phyloP scores from a whole-genome alignment of 495 filamentous ascomycete species.

The Lophium mytilinum region DNA sequence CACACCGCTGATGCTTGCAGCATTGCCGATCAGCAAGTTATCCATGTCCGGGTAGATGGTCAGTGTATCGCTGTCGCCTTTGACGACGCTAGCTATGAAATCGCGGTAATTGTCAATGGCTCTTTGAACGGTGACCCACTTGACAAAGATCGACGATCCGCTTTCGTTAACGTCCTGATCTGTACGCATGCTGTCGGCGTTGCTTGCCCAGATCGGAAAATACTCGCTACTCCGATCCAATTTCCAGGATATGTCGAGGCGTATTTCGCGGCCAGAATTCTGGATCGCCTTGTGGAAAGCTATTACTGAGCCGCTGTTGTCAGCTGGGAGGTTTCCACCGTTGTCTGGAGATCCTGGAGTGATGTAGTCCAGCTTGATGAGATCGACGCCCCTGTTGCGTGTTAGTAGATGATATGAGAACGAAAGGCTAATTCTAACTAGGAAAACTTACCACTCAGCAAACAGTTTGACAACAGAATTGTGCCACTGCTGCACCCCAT shows the following conservation, averaged over 20 bases:
- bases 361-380: conserved; percentile 23
- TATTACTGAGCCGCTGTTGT: conserved; percentile 20
- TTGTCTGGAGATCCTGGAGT: conserved; percentile 27
- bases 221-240: conserved; percentile 27
- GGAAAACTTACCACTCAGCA: neutral
- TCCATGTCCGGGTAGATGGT: conserved; percentile 32
- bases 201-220: conserved; percentile 21
- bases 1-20: conserved; percentile 24
- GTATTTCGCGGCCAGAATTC: conserved; percentile 23
- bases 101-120: conserved; percentile 32
- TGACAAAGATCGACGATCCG: conserved; percentile 23
- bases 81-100: conserved; percentile 23
- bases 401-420: too few species aligned
- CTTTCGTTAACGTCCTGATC: conserved; percentile 30
- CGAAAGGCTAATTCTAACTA: too few species aligned
- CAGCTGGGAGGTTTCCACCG: conserved; percentile 19
- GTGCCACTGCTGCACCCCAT: conserved; percentile 29
- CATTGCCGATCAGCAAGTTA: conserved; percentile 27
- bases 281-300: conserved; percentile 29
- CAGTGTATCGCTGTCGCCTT: conserved; percentile 9
- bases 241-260: conserved; percentile 31
- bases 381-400: neutral
- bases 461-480: conserved; percentile 26
- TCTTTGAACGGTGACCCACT: conserved; percentile 26
- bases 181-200: conserved; percentile 27